phyloP scores from a whole-genome alignment of 345 rosid species.

The Eucalyptus urophylla region DNA sequence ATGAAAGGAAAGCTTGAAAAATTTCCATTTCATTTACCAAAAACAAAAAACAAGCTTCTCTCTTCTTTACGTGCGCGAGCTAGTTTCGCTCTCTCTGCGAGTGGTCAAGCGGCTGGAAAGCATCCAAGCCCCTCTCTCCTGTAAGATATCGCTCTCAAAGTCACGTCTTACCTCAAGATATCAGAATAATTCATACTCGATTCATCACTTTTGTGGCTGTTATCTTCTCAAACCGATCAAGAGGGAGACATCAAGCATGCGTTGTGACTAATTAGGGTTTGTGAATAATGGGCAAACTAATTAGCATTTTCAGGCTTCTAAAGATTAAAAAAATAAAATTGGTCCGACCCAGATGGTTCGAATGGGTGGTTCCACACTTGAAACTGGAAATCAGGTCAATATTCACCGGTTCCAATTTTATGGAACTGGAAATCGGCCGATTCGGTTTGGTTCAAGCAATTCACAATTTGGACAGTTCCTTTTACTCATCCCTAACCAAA shows the following conservation, averaged over 20 bases:
- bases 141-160: background rate
- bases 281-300: background rate
- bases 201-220: background rate
- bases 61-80: background rate
- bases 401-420: background rate
- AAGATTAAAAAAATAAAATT: too few relatives aligned
- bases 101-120: background rate
- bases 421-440: background rate
- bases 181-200: background rate
- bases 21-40: background rate
- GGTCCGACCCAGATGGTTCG: rapidly evolving
- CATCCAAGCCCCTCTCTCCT: background rate
- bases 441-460: rapidly evolving
- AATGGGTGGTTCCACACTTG: background rate
- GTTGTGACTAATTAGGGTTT: background rate
- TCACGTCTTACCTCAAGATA: background rate
- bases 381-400: background rate
- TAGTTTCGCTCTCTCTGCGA: background rate
- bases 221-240: background rate
- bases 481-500: background rate
- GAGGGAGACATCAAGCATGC: background rate
- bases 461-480: background rate
- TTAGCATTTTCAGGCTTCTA: background rate
- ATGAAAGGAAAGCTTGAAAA: background rate
- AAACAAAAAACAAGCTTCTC: background rate